These are phyloP conservation scores for Mrakia blollopis DNA, from an alignment of 768 basidiomycete species.

Conservation along the genomic window DNA sequence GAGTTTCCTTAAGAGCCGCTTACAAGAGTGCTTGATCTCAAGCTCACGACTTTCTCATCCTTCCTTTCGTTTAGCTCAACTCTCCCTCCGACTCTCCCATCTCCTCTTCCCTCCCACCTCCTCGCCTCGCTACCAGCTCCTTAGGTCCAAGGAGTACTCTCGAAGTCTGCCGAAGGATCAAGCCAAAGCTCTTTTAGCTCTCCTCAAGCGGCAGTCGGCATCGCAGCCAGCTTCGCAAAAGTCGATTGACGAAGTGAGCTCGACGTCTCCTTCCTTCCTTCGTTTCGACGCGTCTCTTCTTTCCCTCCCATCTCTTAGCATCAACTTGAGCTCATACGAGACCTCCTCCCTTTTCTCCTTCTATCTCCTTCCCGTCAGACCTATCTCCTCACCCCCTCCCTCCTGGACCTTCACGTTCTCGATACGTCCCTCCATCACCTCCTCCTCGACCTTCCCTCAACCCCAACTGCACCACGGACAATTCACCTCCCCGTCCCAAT, in stretches of 20 bases:
- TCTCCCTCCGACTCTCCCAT: constrained; percentile 8
- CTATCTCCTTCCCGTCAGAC: background rate
- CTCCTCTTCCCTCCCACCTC: background rate
- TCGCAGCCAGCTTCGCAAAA: background rate
- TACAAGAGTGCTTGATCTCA: too few relatives aligned
- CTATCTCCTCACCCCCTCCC: background rate
- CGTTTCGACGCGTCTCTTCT: background rate
- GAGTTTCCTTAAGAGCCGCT: too few relatives aligned
- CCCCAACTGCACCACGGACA: background rate
- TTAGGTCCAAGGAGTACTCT: background rate
- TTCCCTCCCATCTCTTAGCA: too few relatives aligned
- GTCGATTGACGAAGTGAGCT: background rate
- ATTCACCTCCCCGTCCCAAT: background rate
- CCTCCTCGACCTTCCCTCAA: background rate
- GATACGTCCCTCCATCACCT: background rate
- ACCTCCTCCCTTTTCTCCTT: background rate
- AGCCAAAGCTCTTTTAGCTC: background rate
- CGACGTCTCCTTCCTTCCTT: background rate
- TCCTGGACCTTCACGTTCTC: background rate
- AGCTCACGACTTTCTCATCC: background rate
- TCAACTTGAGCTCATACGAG: too few relatives aligned
- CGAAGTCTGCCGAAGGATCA: background rate
- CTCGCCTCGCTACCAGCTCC: background rate
- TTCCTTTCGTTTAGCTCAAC: background rate
- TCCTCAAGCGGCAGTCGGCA: background rate